Evolutionary conservation across 768 basidiomycete genomes (phyloP).

Genomic region (Infundibulicybe gibba): DNA sequence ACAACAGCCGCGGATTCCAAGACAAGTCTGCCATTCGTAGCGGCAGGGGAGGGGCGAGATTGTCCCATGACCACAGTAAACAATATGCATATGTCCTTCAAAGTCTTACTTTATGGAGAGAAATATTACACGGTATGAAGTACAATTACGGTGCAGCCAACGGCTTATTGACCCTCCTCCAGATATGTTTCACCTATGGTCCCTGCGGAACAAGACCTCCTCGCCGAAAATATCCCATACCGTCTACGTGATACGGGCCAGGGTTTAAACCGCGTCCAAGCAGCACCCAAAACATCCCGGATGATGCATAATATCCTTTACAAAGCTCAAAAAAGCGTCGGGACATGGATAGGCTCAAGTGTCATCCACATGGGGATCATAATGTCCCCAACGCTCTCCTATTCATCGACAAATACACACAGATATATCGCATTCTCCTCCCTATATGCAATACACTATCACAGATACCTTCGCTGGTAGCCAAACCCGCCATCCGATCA

Average conservation of each 20-base stretch:
- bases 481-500: constrained; percentile 66
- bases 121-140: constrained; percentile 72
- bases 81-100: constrained; percentile 86
- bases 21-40: constrained; percentile 70
- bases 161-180: constrained; percentile 3
- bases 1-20: constrained; percentile 63
- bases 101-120: constrained; percentile 83
- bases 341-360: constrained; percentile 81
- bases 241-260: constrained; percentile 87
- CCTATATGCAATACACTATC: constrained; percentile 82
- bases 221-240: constrained; percentile 73
- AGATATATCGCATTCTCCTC: constrained; percentile 85
- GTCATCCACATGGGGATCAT: constrained; percentile 89
- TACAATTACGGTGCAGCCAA: neutral
- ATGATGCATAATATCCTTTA: constrained; percentile 88
- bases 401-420: constrained; percentile 93
- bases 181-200: constrained; percentile 92
- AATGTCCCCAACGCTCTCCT: constrained; percentile 82
- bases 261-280: constrained; percentile 87
- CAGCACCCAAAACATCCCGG: constrained; percentile 83
- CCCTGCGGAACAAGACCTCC: constrained; percentile 71
- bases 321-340: constrained; percentile 77
- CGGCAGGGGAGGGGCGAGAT: constrained; percentile 74
- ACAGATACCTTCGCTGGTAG: constrained; percentile 62
- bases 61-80: constrained; percentile 81